A percentile compares a stretch with the other conserved stretches of the same genome.
Conservation (phyloP, 2,329 filamentous ascomycete genomes). For the Fragosphaeria purpurea region DNA sequence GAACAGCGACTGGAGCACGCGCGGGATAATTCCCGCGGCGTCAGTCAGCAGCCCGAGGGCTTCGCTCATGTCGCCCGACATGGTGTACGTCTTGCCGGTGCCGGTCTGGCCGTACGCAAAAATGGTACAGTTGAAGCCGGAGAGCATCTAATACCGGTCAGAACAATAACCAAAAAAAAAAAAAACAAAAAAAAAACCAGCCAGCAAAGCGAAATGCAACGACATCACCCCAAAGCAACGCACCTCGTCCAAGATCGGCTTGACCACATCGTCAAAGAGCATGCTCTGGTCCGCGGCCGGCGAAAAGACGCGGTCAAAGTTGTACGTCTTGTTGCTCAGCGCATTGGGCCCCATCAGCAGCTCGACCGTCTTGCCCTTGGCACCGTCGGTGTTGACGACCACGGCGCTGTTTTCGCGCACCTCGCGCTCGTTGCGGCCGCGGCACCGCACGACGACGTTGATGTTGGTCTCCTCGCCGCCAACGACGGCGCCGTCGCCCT, state of each 20-base stretch:
- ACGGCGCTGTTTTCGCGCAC: slow-evolving; percentile 91
- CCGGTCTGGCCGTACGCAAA: slow-evolving; percentile 98
- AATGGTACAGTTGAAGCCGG: slow-evolving; percentile 95
- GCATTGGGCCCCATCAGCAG: slow-evolving; percentile 88
- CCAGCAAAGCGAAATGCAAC: too few species aligned
- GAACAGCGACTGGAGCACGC: slow-evolving; percentile 80
- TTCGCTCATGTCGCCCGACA: slow-evolving; percentile 95
- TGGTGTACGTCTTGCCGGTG: slow-evolving; percentile 97
- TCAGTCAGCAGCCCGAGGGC: slow-evolving; percentile 78
- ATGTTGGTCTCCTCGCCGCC: slow-evolving; percentile 83
- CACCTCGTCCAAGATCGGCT: slow-evolving; percentile 87
- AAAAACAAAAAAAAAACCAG: neutral
- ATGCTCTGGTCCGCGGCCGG: slow-evolving; percentile 87
- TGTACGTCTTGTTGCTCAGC: slow-evolving; percentile 90
- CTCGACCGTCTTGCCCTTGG: slow-evolving; percentile 74
- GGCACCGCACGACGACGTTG: slow-evolving; percentile 90
- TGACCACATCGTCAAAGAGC: slow-evolving; percentile 91
- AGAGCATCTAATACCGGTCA: slow-evolving; percentile 57
- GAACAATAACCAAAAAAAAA: neutral
- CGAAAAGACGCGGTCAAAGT: slow-evolving; percentile 95
- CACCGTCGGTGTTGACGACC: slow-evolving; percentile 78
- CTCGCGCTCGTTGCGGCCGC: slow-evolving; percentile 86
- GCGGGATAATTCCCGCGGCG: slow-evolving; percentile 87
- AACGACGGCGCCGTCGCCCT: slow-evolving; percentile 24
- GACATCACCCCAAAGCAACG: neutral